Percentiles rank a stretch among this genome's conserved stretches.
These are phyloP conservation scores for Ampelomyces quisqualis DNA, from an alignment of 2,329 filamentous ascomycete genomes.

Conservation along the genomic window DNA sequence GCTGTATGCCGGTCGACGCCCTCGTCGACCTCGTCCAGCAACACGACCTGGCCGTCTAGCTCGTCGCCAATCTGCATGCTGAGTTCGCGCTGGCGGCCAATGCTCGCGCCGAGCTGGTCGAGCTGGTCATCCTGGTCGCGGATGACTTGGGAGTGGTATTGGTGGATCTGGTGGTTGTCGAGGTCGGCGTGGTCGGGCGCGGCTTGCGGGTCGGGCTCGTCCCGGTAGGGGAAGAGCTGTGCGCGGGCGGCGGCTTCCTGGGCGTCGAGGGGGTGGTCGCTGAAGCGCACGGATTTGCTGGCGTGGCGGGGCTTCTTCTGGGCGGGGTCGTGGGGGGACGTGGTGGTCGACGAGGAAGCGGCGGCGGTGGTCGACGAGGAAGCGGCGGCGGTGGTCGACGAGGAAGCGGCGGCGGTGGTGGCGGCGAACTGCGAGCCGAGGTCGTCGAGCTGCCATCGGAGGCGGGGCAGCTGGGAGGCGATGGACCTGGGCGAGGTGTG, in stretches of 20 bases:
- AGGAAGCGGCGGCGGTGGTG: conserved; percentile 54
- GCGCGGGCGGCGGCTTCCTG: conserved; percentile 49
- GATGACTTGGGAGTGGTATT: conserved; percentile 77
- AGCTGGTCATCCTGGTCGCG: conserved; percentile 91
- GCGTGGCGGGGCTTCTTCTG: conserved; percentile 38
- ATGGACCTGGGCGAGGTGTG: conserved; percentile 28
- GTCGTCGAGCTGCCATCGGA: conserved; percentile 74
- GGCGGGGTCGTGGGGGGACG: conserved; percentile 48
- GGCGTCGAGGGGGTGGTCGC: conserved; percentile 55
- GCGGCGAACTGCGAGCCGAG: conserved; percentile 75
- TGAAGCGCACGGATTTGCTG: conserved; percentile 83
- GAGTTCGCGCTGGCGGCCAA: conserved; percentile 85
- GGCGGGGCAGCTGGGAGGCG: conserved; percentile 61
- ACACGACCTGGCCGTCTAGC: conserved; percentile 81
- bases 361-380: conserved; percentile 56
- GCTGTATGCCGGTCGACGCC: conserved; percentile 78
- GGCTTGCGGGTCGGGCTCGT: conserved; percentile 57
- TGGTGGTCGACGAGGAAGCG: conserved; percentile 40
- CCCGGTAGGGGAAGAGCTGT: conserved; percentile 68
- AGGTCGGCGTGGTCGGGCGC: conserved; percentile 58
- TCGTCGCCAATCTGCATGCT: conserved; percentile 97
- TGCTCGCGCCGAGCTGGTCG: conserved; percentile 82
- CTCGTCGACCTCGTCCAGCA: conserved; percentile 87
- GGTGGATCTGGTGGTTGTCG: conserved; percentile 81
- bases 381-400: conserved; percentile 43